These are phyloP conservation scores for Quercus glauca DNA, from an alignment of 306 rosid species.

Conservation along the genomic window DNA sequence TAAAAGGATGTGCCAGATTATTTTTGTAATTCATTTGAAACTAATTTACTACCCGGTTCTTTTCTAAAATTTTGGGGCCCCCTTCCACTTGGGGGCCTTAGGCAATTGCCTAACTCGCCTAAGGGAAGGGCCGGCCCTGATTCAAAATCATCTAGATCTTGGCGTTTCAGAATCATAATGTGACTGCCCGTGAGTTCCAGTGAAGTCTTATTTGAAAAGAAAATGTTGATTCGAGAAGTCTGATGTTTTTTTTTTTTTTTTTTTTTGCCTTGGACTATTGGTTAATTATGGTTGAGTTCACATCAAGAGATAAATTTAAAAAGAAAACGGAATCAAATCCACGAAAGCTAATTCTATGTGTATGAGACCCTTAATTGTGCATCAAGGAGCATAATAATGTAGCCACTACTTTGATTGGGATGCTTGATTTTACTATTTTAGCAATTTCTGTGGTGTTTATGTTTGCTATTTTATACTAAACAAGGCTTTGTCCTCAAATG, in stretches of 20 bases:
- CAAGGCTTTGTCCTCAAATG: background rate
- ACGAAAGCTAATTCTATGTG: background rate
- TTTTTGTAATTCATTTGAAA: too few species aligned
- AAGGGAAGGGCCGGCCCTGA: too few species aligned
- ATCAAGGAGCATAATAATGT: background rate
- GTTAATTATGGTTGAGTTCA: background rate
- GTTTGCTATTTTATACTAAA: background rate
- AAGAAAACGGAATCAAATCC: background rate
- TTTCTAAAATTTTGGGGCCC: too few species aligned
- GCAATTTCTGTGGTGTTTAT: background rate
- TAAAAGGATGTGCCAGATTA: too few species aligned
- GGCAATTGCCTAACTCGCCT: too few species aligned
- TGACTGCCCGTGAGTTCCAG: background rate
- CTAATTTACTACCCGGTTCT: too few species aligned
- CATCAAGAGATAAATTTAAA: background rate
- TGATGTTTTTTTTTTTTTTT: background rate
- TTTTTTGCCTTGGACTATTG: background rate
- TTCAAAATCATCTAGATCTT: too few species aligned
- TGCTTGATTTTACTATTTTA: background rate
- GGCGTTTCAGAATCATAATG: too few species aligned
- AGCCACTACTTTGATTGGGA: background rate
- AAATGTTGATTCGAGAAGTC: background rate
- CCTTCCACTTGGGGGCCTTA: too few species aligned
- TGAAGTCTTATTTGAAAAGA: background rate
- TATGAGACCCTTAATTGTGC: background rate